Evolutionary conservation across 148 eudicot genomes (phyloP).

Genomic region (Pharnaceum exiguum): DNA sequence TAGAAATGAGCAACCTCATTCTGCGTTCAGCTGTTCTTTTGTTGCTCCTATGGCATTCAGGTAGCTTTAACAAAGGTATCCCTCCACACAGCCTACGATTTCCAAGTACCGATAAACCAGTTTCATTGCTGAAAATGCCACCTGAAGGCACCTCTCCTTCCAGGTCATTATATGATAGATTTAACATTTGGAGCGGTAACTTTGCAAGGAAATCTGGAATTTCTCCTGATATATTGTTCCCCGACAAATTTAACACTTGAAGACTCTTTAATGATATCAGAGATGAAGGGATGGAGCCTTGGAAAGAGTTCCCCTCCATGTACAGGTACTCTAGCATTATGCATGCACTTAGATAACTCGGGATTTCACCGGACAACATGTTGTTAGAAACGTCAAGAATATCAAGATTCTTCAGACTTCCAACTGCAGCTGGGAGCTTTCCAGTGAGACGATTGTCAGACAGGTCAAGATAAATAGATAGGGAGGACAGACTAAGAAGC

Average conservation of each 20-base stretch:
- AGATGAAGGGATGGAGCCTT: conserved; percentile 23
- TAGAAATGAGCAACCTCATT: background rate
- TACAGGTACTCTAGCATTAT: conserved; percentile 1
- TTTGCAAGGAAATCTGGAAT: conserved; percentile 20
- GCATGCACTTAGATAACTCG: conserved; percentile 20
- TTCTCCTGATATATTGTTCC: conserved; percentile 31
- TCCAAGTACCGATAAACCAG: conserved; percentile 17
- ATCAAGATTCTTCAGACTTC: conserved; percentile 23
- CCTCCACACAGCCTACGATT: conserved; percentile 39
- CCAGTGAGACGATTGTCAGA: conserved; percentile 28
- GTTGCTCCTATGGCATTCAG: background rate
- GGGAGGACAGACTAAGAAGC: conserved; percentile 18
- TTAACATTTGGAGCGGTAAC: conserved; percentile 2
- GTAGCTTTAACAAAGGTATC: conserved; percentile 17
- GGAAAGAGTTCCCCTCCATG: conserved; percentile 22
- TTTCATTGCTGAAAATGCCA: conserved; percentile 29
- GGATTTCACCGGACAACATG: conserved; percentile 30
- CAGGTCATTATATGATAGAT: conserved; percentile 25
- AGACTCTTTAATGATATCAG: conserved; percentile 14
- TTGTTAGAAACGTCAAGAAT: conserved; percentile 17
- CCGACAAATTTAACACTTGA: conserved; percentile 19
- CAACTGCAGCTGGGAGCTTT: conserved; percentile 27
- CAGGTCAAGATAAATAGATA: conserved; percentile 5
- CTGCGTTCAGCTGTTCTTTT: conserved; percentile 2
- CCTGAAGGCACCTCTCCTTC: conserved; percentile 27